Conservation (phyloP, 306 rosid genomes). For the Dalbergia cochinchinensis region DNA sequence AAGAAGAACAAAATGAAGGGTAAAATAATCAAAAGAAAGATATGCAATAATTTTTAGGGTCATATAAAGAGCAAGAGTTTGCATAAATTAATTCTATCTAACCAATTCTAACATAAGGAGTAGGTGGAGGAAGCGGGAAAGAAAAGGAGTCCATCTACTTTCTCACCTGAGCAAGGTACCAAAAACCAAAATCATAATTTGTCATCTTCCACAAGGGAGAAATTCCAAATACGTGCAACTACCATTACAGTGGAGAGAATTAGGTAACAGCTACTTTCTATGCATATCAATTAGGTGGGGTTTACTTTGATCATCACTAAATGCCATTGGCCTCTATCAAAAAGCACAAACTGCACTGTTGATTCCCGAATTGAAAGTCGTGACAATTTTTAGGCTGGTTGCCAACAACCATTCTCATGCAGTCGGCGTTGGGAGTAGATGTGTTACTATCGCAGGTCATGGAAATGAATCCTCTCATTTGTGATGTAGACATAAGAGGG, state of each 20-base stretch:
- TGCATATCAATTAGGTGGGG: slow-evolving; percentile 37
- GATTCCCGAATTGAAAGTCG: slow-evolving; percentile 6
- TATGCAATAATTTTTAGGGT: neutral
- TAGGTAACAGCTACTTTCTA: slow-evolving; percentile 32
- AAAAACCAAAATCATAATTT: slow-evolving; percentile 28
- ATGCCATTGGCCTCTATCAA: slow-evolving; percentile 24
- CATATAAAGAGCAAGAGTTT: slow-evolving; percentile 6
- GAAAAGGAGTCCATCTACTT: slow-evolving; percentile 10
- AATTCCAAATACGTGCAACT: slow-evolving; percentile 41
- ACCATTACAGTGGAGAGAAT: slow-evolving; percentile 31
- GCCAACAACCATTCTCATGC: slow-evolving; percentile 8
- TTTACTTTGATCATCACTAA: slow-evolving; percentile 14
- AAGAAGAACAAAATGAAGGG: neutral
- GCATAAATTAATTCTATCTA: slow-evolving; percentile 14
- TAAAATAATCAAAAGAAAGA: slow-evolving; percentile 3
- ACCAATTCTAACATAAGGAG: slow-evolving; percentile 6
- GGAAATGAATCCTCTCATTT: no score
- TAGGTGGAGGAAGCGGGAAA: neutral
- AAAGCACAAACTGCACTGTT: slow-evolving; percentile 19
- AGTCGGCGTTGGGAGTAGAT: neutral
- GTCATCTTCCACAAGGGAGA: slow-evolving; percentile 37
- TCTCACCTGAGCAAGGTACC: slow-evolving; percentile 24
- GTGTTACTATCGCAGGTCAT: no score
- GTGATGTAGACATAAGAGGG: no score
- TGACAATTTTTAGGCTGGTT: slow-evolving; percentile 13